Percentiles rank a stretch among this genome's conserved stretches.
These are phyloP conservation scores for Cyclotella cryptica DNA, from an alignment of 108 stramenopile genomes.

Conservation along the genomic window DNA sequence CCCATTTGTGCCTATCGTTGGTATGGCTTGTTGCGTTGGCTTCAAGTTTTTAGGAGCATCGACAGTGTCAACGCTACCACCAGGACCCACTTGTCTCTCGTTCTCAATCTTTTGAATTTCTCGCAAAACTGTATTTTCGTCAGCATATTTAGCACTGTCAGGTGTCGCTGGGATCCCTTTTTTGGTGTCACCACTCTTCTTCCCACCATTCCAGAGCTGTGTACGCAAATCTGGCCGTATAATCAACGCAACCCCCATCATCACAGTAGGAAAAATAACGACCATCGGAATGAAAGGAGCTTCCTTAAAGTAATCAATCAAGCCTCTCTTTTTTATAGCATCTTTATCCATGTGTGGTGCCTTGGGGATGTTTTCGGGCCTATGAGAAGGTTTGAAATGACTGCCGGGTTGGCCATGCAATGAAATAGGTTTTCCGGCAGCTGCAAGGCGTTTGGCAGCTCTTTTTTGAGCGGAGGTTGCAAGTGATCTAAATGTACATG, in stretches of 20 bases:
- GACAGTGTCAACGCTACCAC: not conserved
- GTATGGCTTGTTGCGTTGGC: not conserved
- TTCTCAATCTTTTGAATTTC: slow-evolving; percentile 10
- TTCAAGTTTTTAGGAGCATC: not conserved
- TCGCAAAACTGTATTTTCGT: slow-evolving; percentile 2
- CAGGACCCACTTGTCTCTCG: slow-evolving; percentile 6
- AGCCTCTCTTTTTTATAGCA: not conserved
- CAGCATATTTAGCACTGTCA: not conserved
- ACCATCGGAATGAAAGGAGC: slow-evolving; percentile 22
- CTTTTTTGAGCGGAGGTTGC: slow-evolving; percentile 28
- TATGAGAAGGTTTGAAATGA: not conserved
- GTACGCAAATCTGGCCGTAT: slow-evolving; percentile 11
- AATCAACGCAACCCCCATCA: slow-evolving; percentile 20
- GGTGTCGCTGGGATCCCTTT: not conserved
- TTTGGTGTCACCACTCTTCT: not conserved
- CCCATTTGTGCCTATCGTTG: not conserved
- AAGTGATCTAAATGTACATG: not conserved
- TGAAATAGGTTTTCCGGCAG: slow-evolving; percentile 9
- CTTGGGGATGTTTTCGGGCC: not conserved
- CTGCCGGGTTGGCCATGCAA: not conserved
- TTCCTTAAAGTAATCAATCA: slow-evolving; percentile 3
- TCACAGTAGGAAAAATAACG: slow-evolving; percentile 16
- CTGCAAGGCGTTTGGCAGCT: slow-evolving; percentile 19
- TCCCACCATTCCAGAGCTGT: not conserved
- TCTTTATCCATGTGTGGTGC: slow-evolving; percentile 10